phyloP scores from a whole-genome alignment of 495 filamentous ascomycete genomes.

The Penicillium ucsense region DNA sequence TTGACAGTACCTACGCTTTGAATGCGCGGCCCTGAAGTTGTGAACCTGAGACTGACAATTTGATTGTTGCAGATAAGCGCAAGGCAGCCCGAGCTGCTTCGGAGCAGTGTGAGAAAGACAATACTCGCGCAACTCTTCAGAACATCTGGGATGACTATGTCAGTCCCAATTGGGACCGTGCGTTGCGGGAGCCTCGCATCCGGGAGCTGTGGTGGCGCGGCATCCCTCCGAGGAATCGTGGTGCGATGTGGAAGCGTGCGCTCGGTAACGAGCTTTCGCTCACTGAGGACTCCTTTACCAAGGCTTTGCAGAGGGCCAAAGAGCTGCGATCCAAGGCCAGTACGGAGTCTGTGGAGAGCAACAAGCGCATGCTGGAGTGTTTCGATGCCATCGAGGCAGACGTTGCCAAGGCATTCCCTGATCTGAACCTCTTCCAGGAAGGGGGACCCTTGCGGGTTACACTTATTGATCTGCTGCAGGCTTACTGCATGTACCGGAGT shows the following conservation, averaged over 20 bases:
- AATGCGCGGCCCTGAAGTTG: too few species aligned
- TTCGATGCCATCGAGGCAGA: slow-evolving; percentile 64
- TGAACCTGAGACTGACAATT: too few species aligned
- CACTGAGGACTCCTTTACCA: slow-evolving; percentile 63
- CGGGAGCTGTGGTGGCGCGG: slow-evolving; percentile 94
- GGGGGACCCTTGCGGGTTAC: slow-evolving; percentile 65
- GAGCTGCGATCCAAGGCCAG: slow-evolving; percentile 47
- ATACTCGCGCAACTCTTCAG: slow-evolving; percentile 50
- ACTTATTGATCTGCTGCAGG: slow-evolving; percentile 72
- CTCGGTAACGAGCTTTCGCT: slow-evolving; percentile 85
- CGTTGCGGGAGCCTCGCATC: slow-evolving; percentile 63
- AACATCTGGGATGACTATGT: slow-evolving; percentile 85
- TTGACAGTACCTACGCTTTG: too few species aligned
- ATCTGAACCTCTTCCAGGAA: slow-evolving; percentile 75
- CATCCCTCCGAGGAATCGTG: slow-evolving; percentile 67
- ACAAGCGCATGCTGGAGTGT: slow-evolving; percentile 44
- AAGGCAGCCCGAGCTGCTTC: slow-evolving; percentile 40
- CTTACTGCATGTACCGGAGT: slow-evolving; percentile 87
- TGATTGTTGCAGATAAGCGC: slow-evolving; percentile 29
- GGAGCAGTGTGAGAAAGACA: slow-evolving; percentile 52
- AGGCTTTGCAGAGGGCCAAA: slow-evolving; percentile 66
- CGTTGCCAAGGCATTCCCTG: slow-evolving; percentile 61
- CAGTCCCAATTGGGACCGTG: slow-evolving; percentile 72
- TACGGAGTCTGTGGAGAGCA: slow-evolving; percentile 37
- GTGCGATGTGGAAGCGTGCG: slow-evolving; percentile 75